Percentiles rank a stretch among this genome's conserved stretches.
Evolutionary conservation across 2,329 filamentous ascomycete genomes (phyloP).

Genomic region (Pseudogymnoascus sp.): DNA sequence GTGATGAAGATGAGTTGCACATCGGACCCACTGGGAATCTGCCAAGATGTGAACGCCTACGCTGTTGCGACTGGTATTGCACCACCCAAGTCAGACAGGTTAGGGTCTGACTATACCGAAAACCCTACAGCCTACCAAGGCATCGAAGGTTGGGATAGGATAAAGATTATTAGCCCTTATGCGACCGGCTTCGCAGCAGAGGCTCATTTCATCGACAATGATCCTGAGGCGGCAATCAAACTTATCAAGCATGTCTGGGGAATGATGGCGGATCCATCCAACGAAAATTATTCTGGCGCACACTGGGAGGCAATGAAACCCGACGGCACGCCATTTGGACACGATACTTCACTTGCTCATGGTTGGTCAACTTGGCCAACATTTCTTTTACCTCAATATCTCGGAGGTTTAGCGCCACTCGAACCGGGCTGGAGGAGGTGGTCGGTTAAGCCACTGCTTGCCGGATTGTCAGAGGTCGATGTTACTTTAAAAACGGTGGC

Average conservation of each 20-base stretch:
- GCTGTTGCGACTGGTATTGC: conserved; percentile 15
- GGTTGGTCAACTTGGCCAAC: conserved; percentile 21
- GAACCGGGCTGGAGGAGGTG: conserved; percentile 17
- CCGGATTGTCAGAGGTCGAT: conserved; percentile 14
- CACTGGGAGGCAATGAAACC: conserved; percentile 22
- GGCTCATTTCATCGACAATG: conserved; percentile 13
- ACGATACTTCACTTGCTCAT: conserved; percentile 20
- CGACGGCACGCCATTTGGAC: conserved; percentile 14
- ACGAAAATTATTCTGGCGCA: conserved; percentile 18
- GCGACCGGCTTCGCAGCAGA: conserved; percentile 19
- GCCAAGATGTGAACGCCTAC: conserved; percentile 20
- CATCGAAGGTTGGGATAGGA: conserved; percentile 15
- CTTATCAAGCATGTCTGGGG: conserved; percentile 19
- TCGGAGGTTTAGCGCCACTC: conserved; percentile 17
- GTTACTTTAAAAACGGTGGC: conserved; percentile 13
- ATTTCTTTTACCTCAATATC: conserved; percentile 18
- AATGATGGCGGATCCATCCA: conserved; percentile 17
- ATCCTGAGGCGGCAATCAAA: conserved; percentile 13
- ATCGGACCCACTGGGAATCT: conserved; percentile 13
- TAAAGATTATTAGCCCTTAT: conserved; percentile 19
- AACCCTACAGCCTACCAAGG: conserved; percentile 16
- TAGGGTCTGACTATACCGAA: conserved; percentile 6
- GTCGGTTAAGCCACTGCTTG: conserved; percentile 18
- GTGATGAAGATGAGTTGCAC: conserved; percentile 17
- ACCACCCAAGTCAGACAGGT: conserved; percentile 6